Base-by-base conservation (phyloP, 2,329 filamentous ascomycete species). In the Aureobasidium musti region DNA sequence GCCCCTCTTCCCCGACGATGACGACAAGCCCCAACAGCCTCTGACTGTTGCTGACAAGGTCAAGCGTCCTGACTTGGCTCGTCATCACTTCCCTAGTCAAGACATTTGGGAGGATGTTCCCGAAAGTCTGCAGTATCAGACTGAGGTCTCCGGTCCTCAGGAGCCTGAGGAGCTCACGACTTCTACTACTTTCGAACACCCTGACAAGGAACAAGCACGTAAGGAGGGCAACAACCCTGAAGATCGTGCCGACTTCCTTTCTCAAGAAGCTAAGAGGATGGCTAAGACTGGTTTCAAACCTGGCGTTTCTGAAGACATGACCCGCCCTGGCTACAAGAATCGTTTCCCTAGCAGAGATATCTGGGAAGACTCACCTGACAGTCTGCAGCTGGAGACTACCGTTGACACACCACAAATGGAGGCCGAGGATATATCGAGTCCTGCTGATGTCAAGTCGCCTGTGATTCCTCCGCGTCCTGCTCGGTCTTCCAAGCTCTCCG, bases 31-130 rank as follows among this genome's bases (percentile, higher is more conserved):
- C 64, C 83, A 83, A 69, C 78, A 83, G 66, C 81, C 80, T 10
- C 74, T 83, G 59, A 82, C 82, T n/a, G 78, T 82, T 37, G 79
- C 80, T 37, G 82, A 87, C 67, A 83, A 83, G 69, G 80, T 87
- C 71, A 87, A 86, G 76, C 79, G 81, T 50, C 80, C 81, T 33
- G 80, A 79, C 63, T 75, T 82, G 67, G 79, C 79, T 61, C 76
- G 80, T 60, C 81, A 83, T 69, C 89, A 89, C 69, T 99, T 99
- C 78, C 95, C 95, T 1, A 97, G 93, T 77, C 90, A 93, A 76
- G 95, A 99, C 76, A 87, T 98, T 47, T 99, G 95, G 95, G 95
- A 99, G 80, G 96, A 99, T 76, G 89, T 92, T 0, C 95, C 96
- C 4, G 90, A 88, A 74, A 97, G 92, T 78, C 83, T 91, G 63